Evolutionary conservation across 805 yeast species (phyloP), one percentile per base, ranked within the genome.

Genomic region (Yamadazyma sp.): DNA sequence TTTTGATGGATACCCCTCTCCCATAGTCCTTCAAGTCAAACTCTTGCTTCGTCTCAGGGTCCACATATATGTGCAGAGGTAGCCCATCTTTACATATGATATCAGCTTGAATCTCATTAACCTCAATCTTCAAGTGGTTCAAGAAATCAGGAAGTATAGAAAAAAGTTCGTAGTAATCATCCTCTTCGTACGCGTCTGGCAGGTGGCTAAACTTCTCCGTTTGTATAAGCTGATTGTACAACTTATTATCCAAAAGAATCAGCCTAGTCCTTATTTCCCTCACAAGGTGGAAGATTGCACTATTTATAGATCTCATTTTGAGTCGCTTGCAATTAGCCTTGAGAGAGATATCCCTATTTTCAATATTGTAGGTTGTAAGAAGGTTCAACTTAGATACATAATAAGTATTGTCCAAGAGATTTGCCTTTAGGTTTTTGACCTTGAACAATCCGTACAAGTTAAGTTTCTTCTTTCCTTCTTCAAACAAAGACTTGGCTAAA

Each of bases 51-150:
- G 54, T 32, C 1, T 37, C 38, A 5, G 53, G 51, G 31, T 61
- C 63, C 20, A 32, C 45, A 9, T 60, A 44, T 2, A 43, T 38
- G 34, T 60, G 61, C 35, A 56, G 51, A 0, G 74, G 74, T 12
- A 69, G 49, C 6, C 61, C 61, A 37, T 68, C 73, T 35, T 65
- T 66, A 43, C 73, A 67, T 10, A 63, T 53, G 3, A 69, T 53
- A 30, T 63, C 64, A 1, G 60, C 53, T 44, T 60, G 63, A 11
- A 66, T 24, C 21, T 50, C 44, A 3, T 55, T 35, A 6, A 62
- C 44, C n/a, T 50, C 50, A 12, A 63, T 25, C 40, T 54, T 57
- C 19, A 67, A 38, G 4, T 57, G 44, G 5, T 52, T 43, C 6
- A 69, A 26, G 12, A 53, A 38, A 0, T 47, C 34, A 0, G 74